phyloP scores from a whole-genome alignment of 1,139 yeast genomes.

The Chernovozyma aurita region DNA sequence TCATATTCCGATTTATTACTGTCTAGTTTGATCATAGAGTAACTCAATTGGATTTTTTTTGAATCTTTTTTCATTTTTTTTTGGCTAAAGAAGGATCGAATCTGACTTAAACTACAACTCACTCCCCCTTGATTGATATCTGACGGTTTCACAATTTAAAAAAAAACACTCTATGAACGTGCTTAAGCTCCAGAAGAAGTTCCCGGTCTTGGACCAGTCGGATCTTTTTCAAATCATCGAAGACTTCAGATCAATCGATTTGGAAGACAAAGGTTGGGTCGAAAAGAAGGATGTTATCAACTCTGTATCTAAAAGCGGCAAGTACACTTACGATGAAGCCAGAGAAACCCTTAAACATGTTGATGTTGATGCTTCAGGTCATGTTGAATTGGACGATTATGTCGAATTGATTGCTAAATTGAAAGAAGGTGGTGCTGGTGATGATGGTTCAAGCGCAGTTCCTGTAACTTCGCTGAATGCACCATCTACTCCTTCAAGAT shows the following conservation, averaged over 20 bases:
- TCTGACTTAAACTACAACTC: no score
- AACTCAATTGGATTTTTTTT: background rate
- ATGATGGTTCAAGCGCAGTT: slow-evolving; percentile 9
- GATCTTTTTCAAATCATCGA: slow-evolving; percentile 84
- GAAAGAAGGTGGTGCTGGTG: slow-evolving; percentile 39
- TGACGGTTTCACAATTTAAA: background rate
- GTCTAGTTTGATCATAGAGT: no score
- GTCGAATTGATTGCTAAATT: slow-evolving; percentile 79
- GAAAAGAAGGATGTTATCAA: slow-evolving; percentile 89
- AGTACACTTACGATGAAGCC: slow-evolving; percentile 83
- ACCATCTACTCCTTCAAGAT: slow-evolving; percentile 14
- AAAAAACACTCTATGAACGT: slow-evolving; percentile 35
- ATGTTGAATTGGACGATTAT: slow-evolving; percentile 92
- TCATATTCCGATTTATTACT: no score
- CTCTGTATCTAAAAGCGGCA: slow-evolving; percentile 73
- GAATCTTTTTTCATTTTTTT: background rate
- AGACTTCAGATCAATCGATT: slow-evolving; percentile 68
- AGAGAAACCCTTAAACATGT: slow-evolving; percentile 90
- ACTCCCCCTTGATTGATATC: no score
- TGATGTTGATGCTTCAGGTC: slow-evolving; percentile 94
- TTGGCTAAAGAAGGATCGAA: no score
- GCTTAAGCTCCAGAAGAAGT: slow-evolving; percentile 65
- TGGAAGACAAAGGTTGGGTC: slow-evolving; percentile 93
- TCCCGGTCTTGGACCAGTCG: slow-evolving; percentile 79
- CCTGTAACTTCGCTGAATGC: slow-evolving; percentile 20